Evolutionary conservation across 371 early-diverging fungal species (phyloP), one percentile per base, ranked within the genome.

Genomic region (Lichtheimia hyalospora): DNA sequence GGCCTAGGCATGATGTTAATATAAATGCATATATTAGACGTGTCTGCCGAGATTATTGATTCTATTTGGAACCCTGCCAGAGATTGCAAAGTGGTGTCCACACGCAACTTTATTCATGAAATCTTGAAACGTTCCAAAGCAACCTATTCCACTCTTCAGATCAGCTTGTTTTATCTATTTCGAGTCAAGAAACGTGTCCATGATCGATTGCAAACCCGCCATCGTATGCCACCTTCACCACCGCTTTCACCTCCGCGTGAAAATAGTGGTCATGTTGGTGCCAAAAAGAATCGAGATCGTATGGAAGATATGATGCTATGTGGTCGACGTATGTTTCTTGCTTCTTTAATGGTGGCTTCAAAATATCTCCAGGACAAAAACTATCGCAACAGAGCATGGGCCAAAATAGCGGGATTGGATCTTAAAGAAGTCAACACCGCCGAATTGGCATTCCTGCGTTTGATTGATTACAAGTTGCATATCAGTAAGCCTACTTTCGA

Each of bases 111-210:
- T 81, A 85, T 92, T 54, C 81, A 84, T 28, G 91, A 90, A 60
- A 83, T 91, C 43, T 69, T 92, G 7, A 83, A 82, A 54, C 84
- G 90, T 42, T 89, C 90, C 15, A 82, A 84, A 54, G 82, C 88
- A 12, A 87, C 91, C 13, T 91, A 86, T 63, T 86, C 89, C 5
- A 89, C 89, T 25, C 74, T 92, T n/a, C 89, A 90, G 69, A 79
- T 87, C 40, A 79, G 87, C 3, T 66, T 89, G 20, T 83, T 85
- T 51, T 89, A 88, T 61, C 71, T 89, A 13, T 81, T 77, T 66
- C 77, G 77, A 15, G 69, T 77, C 27, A 74, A 73, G 34, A 68
- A 64, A 27, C 57, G 60, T 12, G 68, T 79, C 49, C 69, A 68
- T 57, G 70, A 71, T 49, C 62, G 63, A 53, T 61, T 76, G 13